A percentile compares a stretch with the other conserved stretches of the same genome.
These are phyloP conservation scores for Mytilinidion resinicola DNA, from an alignment of 495 filamentous ascomycete species.

Conservation along the genomic window DNA sequence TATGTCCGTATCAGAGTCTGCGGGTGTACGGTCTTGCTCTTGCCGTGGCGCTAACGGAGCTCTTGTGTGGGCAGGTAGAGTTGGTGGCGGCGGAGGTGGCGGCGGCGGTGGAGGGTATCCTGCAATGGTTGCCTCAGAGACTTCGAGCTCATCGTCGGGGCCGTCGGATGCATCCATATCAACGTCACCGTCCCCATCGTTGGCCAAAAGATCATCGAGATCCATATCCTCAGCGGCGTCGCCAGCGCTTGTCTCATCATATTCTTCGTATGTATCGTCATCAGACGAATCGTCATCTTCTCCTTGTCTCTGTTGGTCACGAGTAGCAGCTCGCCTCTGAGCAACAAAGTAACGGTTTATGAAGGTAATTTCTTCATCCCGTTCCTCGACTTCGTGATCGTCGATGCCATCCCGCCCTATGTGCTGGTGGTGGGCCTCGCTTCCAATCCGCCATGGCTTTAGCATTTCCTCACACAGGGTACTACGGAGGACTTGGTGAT, in stretches of 20 bases:
- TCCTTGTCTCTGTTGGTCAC: conserved; percentile 34
- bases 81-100: conserved; percentile 46
- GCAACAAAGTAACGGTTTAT: conserved; percentile 13
- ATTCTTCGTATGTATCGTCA: conserved; percentile 30
- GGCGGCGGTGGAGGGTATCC: conserved; percentile 61
- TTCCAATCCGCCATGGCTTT: conserved; percentile 77
- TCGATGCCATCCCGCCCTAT: conserved; percentile 84
- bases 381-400: conserved; percentile 61
- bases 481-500: conserved; percentile 71
- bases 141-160: conserved; percentile 42
- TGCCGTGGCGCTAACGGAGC: conserved; percentile 28
- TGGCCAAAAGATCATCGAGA: conserved; percentile 28
- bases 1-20: conserved; percentile 47
- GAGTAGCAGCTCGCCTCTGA: conserved; percentile 16
- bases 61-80: too few species aligned
- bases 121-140: conserved; percentile 61
- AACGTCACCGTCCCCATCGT: conserved; percentile 46
- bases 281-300: conserved; percentile 45
- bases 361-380: conserved; percentile 23
- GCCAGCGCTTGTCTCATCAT: conserved; percentile 42
- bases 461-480: conserved; percentile 88
- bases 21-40: conserved; percentile 51
- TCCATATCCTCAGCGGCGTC: conserved; percentile 39
- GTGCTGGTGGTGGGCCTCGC: conserved; percentile 71
- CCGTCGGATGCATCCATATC: conserved; percentile 49